These are phyloP conservation scores for Entonaema liquescens DNA, from an alignment of 495 filamentous ascomycete genomes.

Conservation along the genomic window DNA sequence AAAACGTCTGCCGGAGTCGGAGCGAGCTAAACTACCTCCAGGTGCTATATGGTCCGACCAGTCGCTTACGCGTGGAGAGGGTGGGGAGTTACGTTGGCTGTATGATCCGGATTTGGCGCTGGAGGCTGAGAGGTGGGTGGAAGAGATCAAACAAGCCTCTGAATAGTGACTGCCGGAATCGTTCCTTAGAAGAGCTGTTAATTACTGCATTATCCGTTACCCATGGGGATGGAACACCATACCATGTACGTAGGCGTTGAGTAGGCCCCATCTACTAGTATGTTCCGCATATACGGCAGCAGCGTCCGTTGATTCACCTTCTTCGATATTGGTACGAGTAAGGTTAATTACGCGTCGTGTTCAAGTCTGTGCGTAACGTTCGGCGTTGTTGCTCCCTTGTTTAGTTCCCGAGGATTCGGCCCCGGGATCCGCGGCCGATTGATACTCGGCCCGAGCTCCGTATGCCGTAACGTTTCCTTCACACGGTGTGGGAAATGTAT, in stretches of 20 bases:
- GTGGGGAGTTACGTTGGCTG: slow-evolving; percentile 34
- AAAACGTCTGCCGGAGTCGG: slow-evolving; percentile 28
- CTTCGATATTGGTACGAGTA: not conserved
- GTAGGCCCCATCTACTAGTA: not conserved
- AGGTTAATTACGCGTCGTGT: not conserved
- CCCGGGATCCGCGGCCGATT: not conserved
- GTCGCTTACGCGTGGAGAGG: slow-evolving; percentile 23
- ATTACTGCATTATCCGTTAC: not conserved
- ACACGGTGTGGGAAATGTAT: not conserved
- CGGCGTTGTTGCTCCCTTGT: not conserved
- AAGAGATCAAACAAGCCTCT: slow-evolving; percentile 13
- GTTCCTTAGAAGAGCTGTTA: too few species aligned
- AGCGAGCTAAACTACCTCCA: slow-evolving; percentile 15
- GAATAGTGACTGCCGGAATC: not conserved
- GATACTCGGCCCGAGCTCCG: not conserved
- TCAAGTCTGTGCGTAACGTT: not conserved
- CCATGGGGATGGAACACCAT: not conserved
- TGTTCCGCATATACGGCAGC: not conserved
- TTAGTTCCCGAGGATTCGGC: not conserved
- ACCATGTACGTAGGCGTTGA: not conserved
- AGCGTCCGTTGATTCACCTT: not conserved
- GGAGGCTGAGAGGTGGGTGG: slow-evolving; percentile 31
- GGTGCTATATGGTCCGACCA: slow-evolving; percentile 9
- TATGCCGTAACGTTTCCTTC: not conserved
- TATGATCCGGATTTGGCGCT: slow-evolving; percentile 26